These are phyloP conservation scores for Corrigiola litoralis DNA, from an alignment of 179 eudicot species.

Conservation along the genomic window DNA sequence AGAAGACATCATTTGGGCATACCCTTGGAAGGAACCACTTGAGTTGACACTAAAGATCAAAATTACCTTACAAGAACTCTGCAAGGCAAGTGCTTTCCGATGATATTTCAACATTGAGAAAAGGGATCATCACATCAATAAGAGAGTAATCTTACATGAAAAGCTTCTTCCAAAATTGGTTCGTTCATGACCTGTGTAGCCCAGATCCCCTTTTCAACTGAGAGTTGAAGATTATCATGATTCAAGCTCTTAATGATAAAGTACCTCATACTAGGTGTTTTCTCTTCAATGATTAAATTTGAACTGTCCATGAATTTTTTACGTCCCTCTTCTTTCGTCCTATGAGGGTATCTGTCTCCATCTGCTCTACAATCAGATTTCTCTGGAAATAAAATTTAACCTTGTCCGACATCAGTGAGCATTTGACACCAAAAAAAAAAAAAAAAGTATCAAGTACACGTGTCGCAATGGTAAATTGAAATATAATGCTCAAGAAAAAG, in stretches of 20 bases:
- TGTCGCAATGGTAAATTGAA: background rate
- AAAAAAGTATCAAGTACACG: background rate
- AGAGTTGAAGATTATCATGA: constrained; percentile 71
- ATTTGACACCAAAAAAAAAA: no score
- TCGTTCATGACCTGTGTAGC: constrained; percentile 92
- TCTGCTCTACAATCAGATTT: constrained; percentile 41
- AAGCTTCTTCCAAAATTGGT: constrained; percentile 81
- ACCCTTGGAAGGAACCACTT: constrained; percentile 93
- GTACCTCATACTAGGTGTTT: constrained; percentile 46
- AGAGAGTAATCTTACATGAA: constrained; percentile 54
- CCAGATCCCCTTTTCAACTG: constrained; percentile 77
- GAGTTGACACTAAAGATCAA: constrained; percentile 87
- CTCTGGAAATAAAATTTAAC: constrained; percentile 40
- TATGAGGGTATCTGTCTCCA: constrained; percentile 28
- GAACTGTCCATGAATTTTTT: constrained; percentile 34
- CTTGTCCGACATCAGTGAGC: constrained; percentile 22
- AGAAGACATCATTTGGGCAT: constrained; percentile 83
- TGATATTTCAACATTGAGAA: constrained; percentile 15
- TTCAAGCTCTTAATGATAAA: constrained; percentile 83
- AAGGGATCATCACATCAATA: constrained; percentile 15
- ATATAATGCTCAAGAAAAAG: background rate
- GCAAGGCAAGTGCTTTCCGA: constrained; percentile 40
- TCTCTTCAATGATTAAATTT: constrained; percentile 26
- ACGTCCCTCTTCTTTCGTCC: constrained; percentile 31
- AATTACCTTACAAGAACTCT: constrained; percentile 66